Evolutionary conservation across 163 green algal species (phyloP), one percentile per base, ranked within the genome.

Genomic region (Scenedesmus sp.): DNA sequence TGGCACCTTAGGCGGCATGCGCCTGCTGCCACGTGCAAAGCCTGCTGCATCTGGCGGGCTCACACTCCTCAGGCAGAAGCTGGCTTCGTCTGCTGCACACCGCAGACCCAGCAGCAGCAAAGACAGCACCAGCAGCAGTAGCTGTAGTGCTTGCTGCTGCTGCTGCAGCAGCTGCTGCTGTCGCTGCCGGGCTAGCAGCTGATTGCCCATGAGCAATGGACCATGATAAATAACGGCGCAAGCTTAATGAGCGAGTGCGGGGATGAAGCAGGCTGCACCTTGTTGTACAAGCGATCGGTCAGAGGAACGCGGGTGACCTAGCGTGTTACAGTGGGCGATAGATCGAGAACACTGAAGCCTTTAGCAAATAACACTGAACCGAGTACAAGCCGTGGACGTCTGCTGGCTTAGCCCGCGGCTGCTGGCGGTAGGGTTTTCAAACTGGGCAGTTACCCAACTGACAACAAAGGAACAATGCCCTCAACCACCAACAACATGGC

Each of bases 41-140:
- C 34, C 12, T 10, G 34, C 9, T 3, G 4, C 81, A 34, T 70
- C 64, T 52, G 85, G 2, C n/a, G 62, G 46, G 23, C 66, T 60
- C 0, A 90, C 18, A 52, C 67, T 89, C 60, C 60, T 62, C 16
- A 84, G 66, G 66, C 86, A 90, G 18, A 84, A 90, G 66, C 86
- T 59, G 20, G 8, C 16, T 13, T 88, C 57, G n/a, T 64, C 81
- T 34, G 81, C 54, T 34, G 54, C 5, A 54, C 81, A 66, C 20
- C 18, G 6, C 81, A 86, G 81, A 54, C 9, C 6, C 81, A 70
- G 55, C 81, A 70, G 55, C 54, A 86, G 81, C 54, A 66, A 46
- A 7, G 13, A 70, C 15, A 46, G 81, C 15, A 64, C 54, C 81
- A 15, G 20, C 55, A 66, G 46, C 46, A 26, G 10, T 8, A 10